Evolutionary conservation across 179 eudicot species (phyloP).

Genomic region (Drosera spatulata): DNA sequence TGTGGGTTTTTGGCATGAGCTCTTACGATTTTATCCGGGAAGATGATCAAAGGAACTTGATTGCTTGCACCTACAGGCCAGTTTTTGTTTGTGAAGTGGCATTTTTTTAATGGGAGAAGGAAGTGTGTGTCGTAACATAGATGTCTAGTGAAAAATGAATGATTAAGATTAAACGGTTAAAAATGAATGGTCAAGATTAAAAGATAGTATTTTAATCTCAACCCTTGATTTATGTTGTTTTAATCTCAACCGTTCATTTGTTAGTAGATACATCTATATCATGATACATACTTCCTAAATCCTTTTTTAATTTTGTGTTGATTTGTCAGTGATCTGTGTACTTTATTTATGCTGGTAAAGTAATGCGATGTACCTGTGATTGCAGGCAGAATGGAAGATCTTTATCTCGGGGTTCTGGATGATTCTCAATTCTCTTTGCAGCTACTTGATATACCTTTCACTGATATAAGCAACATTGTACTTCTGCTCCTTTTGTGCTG

Average conservation of each 20-base stretch:
- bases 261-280: too few species aligned
- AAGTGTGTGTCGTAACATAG: too few species aligned
- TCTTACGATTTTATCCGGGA: constrained; percentile 58
- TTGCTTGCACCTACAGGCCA: constrained; percentile 93
- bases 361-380: background rate
- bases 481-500: background rate
- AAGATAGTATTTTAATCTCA: too few species aligned
- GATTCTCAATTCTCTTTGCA: constrained; percentile 40
- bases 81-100: constrained; percentile 3
- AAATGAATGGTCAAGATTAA: too few species aligned
- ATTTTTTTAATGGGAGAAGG: background rate
- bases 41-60: constrained; percentile 26
- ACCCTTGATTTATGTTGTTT: too few species aligned
- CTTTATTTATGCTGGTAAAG: too few species aligned
- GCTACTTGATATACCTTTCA: constrained; percentile 70
- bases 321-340: background rate
- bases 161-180: too few species aligned
- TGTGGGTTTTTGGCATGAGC: constrained; percentile 88
- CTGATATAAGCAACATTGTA: constrained; percentile 81
- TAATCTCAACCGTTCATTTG: too few species aligned
- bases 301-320: background rate
- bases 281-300: too few species aligned
- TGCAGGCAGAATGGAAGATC: constrained; percentile 88
- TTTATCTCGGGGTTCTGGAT: constrained; percentile 70
- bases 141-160: too few species aligned